Conservation (phyloP, 1,284 basidiomycete species). For the Sanghuangporus weigelae region DNA sequence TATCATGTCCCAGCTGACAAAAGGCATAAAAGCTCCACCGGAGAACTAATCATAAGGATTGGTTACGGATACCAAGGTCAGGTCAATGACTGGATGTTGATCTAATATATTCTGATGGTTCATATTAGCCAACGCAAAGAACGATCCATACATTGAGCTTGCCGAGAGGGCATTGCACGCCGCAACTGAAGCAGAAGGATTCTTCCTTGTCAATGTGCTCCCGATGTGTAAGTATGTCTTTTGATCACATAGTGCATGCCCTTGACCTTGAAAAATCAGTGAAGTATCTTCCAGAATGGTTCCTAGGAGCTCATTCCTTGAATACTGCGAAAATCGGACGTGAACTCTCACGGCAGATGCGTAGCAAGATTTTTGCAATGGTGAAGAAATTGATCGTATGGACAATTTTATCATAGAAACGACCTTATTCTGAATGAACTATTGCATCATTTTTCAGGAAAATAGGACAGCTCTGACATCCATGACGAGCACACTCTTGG, state of each 20-base stretch:
- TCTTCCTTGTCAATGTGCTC: slow-evolving; percentile 11
- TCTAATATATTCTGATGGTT: not conserved
- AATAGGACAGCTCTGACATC: slow-evolving; percentile 10
- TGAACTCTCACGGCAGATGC: not conserved
- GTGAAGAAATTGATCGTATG: slow-evolving; percentile 6
- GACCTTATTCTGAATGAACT: not conserved
- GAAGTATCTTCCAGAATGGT: slow-evolving; percentile 13
- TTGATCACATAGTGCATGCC: too few species aligned
- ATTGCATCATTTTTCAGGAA: not conserved
- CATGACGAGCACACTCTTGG: slow-evolving; percentile 9
- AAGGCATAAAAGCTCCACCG: not conserved
- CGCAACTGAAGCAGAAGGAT: slow-evolving; percentile 2
- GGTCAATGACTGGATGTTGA: not conserved
- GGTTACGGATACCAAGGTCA: slow-evolving; percentile 11
- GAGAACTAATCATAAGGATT: slow-evolving; percentile 5
- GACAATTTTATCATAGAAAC: not conserved
- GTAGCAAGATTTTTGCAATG: not conserved
- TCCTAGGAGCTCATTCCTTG: slow-evolving; percentile 10
- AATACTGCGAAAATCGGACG: not conserved
- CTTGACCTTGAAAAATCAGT: not conserved
- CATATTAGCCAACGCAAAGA: not conserved
- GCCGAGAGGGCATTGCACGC: slow-evolving; percentile 12
- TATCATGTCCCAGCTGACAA: not conserved
- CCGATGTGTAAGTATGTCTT: not conserved
- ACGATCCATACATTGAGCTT: slow-evolving; percentile 18